Conservation (phyloP, 1,284 basidiomycete species). For the Trichosporon sp. region DNA sequence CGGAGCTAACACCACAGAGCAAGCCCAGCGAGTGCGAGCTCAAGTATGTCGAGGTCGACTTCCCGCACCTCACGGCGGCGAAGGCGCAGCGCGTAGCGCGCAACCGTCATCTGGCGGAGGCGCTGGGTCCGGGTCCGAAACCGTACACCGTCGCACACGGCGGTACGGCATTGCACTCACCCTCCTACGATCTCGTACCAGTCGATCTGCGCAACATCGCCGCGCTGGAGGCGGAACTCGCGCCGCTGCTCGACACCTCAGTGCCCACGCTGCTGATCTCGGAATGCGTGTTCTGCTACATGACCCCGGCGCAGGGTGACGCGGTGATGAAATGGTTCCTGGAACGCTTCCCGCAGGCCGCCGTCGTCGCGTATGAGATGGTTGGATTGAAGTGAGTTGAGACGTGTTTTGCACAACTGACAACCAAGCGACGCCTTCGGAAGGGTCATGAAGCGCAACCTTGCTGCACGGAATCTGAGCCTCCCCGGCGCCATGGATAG, state of each 20-base stretch:
- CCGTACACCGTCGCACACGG: conserved; percentile 60
- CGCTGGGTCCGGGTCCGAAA: conserved; percentile 23
- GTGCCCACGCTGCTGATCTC: conserved; percentile 80
- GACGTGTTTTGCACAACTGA: conserved; percentile 7
- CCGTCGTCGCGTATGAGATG: conserved; percentile 80
- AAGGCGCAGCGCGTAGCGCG: conserved; percentile 82
- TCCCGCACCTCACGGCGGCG: conserved; percentile 75
- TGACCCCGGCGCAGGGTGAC: conserved; percentile 65
- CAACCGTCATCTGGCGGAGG: conserved; percentile 63
- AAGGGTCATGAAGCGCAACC: conserved; percentile 80
- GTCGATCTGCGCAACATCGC: conserved; percentile 66
- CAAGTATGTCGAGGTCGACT: conserved; percentile 85
- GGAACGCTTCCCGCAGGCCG: conserved; percentile 59
- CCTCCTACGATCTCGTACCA: conserved; percentile 72
- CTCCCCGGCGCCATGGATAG: conserved; percentile 68
- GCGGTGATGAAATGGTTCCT: conserved; percentile 75
- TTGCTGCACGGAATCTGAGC: conserved; percentile 73
- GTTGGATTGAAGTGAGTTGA: conserved; percentile 66
- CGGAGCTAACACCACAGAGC: neutral
- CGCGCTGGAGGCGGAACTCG: conserved; percentile 30
- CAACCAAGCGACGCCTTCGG: conserved; percentile 71
- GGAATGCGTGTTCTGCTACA: conserved; percentile 92
- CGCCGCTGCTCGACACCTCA: conserved; percentile 63
- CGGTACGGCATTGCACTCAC: conserved; percentile 68
- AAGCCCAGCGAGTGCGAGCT: conserved; percentile 7